phyloP scores from a whole-genome alignment of 169 alveolate species.

The Fabrea salina region DNA sequence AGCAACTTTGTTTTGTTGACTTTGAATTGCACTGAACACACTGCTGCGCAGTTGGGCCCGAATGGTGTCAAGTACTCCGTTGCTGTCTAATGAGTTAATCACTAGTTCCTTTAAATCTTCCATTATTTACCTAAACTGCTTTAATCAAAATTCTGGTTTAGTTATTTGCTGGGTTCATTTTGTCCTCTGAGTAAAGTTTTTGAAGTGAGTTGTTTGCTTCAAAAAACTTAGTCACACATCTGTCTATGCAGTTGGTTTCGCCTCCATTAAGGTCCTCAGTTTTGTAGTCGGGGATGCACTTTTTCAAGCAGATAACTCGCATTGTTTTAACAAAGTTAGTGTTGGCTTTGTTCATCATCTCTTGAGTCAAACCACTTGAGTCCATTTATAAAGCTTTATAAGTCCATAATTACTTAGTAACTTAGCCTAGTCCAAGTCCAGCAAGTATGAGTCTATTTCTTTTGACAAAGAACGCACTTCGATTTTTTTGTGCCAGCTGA shows the following conservation, averaged over 20 bases:
- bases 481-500: too few relatives aligned
- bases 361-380: too few relatives aligned
- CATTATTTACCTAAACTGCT: too few relatives aligned
- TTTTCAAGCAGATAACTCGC: neutral
- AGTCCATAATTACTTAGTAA: too few relatives aligned
- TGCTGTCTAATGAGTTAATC: conserved; percentile 48
- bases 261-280: neutral
- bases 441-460: too few relatives aligned
- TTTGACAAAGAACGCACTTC: too few relatives aligned
- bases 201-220: neutral
- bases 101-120: conserved; percentile 59
- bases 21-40: conserved; percentile 51
- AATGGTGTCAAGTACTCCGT: conserved; percentile 49
- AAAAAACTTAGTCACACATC: conserved; percentile 7
- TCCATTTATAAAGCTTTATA: too few relatives aligned
- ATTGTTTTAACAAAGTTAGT: too few relatives aligned
- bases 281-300: conserved; percentile 16
- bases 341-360: too few relatives aligned
- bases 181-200: neutral
- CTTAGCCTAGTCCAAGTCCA: too few relatives aligned
- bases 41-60: conserved; percentile 52
- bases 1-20: neutral
- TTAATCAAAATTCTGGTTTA: too few relatives aligned
- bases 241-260: conserved; percentile 16
- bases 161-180: too few relatives aligned